phyloP scores from a whole-genome alignment of 257 asterid species.

The Eustoma russellianum region DNA sequence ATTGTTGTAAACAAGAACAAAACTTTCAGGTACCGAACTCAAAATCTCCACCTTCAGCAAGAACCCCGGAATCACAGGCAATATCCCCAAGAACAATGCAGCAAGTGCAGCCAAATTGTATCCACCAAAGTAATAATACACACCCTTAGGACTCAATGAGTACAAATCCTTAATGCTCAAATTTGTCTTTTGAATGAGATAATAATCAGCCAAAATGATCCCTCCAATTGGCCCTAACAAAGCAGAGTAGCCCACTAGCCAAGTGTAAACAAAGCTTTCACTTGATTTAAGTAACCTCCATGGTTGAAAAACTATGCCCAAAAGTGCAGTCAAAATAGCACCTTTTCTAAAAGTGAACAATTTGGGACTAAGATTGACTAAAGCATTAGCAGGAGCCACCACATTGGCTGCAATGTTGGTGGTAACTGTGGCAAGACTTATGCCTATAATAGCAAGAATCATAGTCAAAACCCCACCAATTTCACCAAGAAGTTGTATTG shows the following conservation, averaged over 20 bases:
- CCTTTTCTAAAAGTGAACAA: slow-evolving; percentile 60
- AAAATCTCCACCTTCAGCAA: slow-evolving; percentile 59
- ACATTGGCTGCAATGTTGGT: slow-evolving; percentile 95
- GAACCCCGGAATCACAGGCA: slow-evolving; percentile 90
- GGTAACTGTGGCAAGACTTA: slow-evolving; percentile 64
- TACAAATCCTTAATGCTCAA: slow-evolving; percentile 46
- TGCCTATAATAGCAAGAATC: slow-evolving; percentile 60
- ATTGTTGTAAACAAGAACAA: slow-evolving; percentile 43
- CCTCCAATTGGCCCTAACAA: slow-evolving; percentile 78
- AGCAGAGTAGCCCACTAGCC: slow-evolving; percentile 87
- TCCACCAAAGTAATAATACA: slow-evolving; percentile 57
- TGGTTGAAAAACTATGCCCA: slow-evolving; percentile 79
- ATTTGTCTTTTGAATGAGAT: slow-evolving; percentile 29
- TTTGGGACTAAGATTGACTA: slow-evolving; percentile 72
- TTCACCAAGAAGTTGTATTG: slow-evolving; percentile 57
- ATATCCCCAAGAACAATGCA: slow-evolving; percentile 52
- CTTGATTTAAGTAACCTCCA: slow-evolving; percentile 83
- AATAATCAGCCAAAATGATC: slow-evolving; percentile 59
- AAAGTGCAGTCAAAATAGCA: slow-evolving; percentile 56
- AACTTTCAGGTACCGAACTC: slow-evolving; percentile 22
- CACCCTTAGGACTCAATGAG: slow-evolving; percentile 45
- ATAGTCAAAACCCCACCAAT: slow-evolving; percentile 70
- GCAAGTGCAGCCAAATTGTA: slow-evolving; percentile 50
- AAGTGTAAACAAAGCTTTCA: slow-evolving; percentile 83
- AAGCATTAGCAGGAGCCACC: slow-evolving; percentile 88